Conservation (phyloP, 371 early-diverging fungal species). For the Mucor velutinosus region DNA sequence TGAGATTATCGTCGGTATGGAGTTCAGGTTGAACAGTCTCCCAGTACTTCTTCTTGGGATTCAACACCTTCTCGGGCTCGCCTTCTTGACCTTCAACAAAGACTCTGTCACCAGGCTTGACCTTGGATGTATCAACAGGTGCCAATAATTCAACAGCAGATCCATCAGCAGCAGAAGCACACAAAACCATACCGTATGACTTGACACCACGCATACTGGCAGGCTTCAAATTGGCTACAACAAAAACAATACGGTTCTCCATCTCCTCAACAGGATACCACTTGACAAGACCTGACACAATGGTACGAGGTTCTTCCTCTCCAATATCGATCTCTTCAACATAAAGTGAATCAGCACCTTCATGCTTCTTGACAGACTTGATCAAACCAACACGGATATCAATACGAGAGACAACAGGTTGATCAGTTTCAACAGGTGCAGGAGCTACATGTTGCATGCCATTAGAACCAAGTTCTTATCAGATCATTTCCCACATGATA, state of each 20-base stretch:
- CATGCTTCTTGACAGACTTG: conserved; percentile 82
- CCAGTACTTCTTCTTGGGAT: conserved; percentile 97
- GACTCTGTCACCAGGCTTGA: conserved; percentile 87
- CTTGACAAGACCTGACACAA: conserved; percentile 93
- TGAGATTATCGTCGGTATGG: conserved; percentile 75
- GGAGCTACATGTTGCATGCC: conserved; percentile 13
- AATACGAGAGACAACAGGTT: conserved; percentile 76
- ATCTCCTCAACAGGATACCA: conserved; percentile 89
- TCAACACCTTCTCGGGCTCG: conserved; percentile 86
- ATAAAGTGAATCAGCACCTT: conserved; percentile 92
- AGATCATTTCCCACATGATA: neutral
- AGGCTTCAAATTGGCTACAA: conserved; percentile 87
- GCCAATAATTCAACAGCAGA: conserved; percentile 88
- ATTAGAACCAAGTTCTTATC: neutral
- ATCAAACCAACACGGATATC: conserved; percentile 95
- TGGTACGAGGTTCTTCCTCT: conserved; percentile 82
- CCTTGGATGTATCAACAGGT: conserved; percentile 81
- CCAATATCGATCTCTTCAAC: conserved; percentile 94
- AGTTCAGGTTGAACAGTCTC: conserved; percentile 96
- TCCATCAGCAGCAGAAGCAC: conserved; percentile 85
- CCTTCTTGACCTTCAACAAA: conserved; percentile 90
- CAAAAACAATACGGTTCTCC: conserved; percentile 56
- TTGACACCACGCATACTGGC: conserved; percentile 95
- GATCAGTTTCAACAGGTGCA: conserved; percentile 55
- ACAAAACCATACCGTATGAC: conserved; percentile 94